A percentile compares a stretch with the other conserved stretches of the same genome.
Conservation (phyloP, 768 basidiomycete species). For the Boletus vermiculosoides region DNA sequence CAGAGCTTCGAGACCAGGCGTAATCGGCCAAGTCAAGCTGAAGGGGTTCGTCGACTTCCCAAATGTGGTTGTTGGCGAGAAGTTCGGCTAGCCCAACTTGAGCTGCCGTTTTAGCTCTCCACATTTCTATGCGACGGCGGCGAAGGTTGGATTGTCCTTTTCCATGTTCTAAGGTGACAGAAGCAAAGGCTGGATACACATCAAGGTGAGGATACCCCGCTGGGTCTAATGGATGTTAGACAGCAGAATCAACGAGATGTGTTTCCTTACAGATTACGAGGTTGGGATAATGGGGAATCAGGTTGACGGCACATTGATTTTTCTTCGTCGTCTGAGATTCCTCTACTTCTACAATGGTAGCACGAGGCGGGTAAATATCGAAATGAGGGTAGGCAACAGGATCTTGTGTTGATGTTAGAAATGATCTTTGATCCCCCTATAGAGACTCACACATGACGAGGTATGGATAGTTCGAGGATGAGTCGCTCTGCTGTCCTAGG, state of each 20-base stretch:
- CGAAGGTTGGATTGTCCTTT: constrained; percentile 6
- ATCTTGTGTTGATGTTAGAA: constrained; percentile 35
- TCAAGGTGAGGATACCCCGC: constrained; percentile 23
- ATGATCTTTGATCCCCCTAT: background rate
- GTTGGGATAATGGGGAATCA: constrained; percentile 33
- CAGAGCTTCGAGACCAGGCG: constrained; percentile 66
- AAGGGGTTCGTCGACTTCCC: constrained; percentile 32
- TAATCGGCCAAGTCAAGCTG: constrained; percentile 64
- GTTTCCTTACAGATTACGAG: constrained; percentile 36
- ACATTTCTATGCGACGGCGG: constrained; percentile 13
- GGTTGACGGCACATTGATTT: background rate
- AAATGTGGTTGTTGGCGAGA: constrained; percentile 15
- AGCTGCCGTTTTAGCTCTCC: constrained; percentile 19
- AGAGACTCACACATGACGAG: constrained; percentile 29
- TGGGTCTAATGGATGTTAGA: constrained; percentile 21
- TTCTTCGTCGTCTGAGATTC: background rate
- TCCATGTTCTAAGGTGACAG: background rate
- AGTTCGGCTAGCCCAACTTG: constrained; percentile 23
- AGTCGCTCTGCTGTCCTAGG: constrained; percentile 3
- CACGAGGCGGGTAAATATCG: constrained; percentile 36
- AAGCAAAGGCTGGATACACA: constrained; percentile 17
- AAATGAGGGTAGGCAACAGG: constrained; percentile 41
- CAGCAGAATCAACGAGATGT: background rate
- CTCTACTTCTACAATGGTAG: background rate
- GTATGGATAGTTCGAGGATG: constrained; percentile 23